Conservation (phyloP, 1,284 basidiomycete genomes). For the Heterobasidion occidentale region DNA sequence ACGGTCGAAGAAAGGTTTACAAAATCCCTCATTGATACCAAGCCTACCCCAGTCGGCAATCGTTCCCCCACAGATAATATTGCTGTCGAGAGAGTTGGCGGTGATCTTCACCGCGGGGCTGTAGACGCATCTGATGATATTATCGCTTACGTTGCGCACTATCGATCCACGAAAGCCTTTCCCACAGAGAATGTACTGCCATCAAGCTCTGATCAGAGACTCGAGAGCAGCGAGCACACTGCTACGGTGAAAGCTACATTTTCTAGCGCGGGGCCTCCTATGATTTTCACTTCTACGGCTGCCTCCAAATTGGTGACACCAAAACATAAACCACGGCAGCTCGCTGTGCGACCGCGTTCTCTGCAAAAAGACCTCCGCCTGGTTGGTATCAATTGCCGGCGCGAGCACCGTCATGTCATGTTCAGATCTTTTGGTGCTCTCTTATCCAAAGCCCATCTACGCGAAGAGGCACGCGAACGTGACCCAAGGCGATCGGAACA, state of each 20-base stretch:
- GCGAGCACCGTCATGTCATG: conserved; percentile 7
- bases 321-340: not conserved
- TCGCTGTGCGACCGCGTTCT: conserved; percentile 8
- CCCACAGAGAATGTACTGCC: not conserved
- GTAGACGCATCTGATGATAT: conserved; percentile 27
- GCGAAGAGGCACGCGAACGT: conserved; percentile 18
- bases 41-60: conserved; percentile 10
- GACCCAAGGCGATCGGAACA: conserved; percentile 41
- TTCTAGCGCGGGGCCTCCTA: not conserved
- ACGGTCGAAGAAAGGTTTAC: conserved; percentile 34
- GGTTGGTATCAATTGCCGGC: conserved; percentile 21
- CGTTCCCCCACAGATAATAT: not conserved
- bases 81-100: conserved; percentile 9
- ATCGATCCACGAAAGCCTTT: conserved; percentile 13
- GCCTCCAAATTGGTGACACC: conserved; percentile 1
- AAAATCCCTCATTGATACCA: conserved; percentile 24
- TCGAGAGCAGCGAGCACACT: not conserved
- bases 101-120: conserved; percentile 5
- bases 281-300: conserved; percentile 8
- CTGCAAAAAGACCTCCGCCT: conserved; percentile 19
- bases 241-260: not conserved
- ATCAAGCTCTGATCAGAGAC: not conserved
- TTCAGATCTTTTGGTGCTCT: conserved; percentile 51
- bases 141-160: conserved; percentile 33
- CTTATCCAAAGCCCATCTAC: conserved; percentile 45